Evolutionary conservation across 23 red algal species (phyloP), one percentile per base, ranked within the genome.

Genomic region (Gracilariopsis chorda): DNA sequence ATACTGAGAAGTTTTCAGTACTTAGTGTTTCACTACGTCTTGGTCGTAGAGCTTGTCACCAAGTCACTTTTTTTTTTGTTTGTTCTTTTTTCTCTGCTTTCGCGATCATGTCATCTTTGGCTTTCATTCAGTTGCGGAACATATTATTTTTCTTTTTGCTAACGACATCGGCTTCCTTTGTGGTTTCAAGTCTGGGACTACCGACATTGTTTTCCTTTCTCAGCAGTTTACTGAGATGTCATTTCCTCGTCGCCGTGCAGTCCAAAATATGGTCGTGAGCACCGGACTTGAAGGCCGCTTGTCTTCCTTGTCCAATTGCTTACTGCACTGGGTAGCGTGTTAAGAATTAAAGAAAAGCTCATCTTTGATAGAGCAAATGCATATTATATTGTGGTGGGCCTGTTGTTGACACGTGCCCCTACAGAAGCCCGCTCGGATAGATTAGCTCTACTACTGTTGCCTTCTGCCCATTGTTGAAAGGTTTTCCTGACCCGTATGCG

Each of bases 151-250:
- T 36, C 41, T 68, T 68, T 68, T 68, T 68, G 62, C 62, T 68
- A 68, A 17, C 41, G 62, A 39, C 62, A 68, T 68, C 62, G 62
- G 62, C 62, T 68, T 64, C 59, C 59, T 68, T 68, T 68, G 62
- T 68, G 62, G 62, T 68, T 68, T 68, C 62, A 68, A 68, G 62
- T 68, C 62, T 68, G 62, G 62, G 62, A 68, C 62, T 68, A 68
- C 62, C 62, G 32, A 68, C 62, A 68, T 30, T 68, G 35, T 68
- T 68, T 39, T 68, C 62, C 17, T 36, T 64, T 64, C 16, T 39
- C 9, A 39, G 62, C n/a, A 68, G 62, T 41, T 68, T 16, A 68
- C 32, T 68, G 33, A 2, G 13, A 64, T 64, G 62, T 68, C 14
- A 36, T 68, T 68, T 68, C 27, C 62, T 68, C 62, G 1, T 68